These are phyloP conservation scores for Leishmania guyanensis DNA, from an alignment of 208 protist genomes.

Conservation along the genomic window DNA sequence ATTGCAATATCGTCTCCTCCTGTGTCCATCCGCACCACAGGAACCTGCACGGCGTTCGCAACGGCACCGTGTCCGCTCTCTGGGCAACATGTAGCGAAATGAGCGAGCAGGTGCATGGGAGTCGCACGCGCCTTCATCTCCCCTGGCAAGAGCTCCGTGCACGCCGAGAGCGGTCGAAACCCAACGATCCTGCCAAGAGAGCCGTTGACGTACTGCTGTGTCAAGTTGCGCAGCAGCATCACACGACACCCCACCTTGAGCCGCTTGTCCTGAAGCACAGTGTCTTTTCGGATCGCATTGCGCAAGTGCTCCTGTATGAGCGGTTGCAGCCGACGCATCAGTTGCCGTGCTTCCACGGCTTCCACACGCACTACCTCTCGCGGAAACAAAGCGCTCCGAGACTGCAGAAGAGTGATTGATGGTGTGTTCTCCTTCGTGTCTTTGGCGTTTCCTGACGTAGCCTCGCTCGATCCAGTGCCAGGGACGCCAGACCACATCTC, in stretches of 20 bases:
- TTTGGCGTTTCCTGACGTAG: neutral
- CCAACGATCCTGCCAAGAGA: constrained; percentile 71
- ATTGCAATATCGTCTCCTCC: constrained; percentile 67
- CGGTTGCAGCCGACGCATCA: constrained; percentile 30
- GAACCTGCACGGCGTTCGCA: constrained; percentile 31
- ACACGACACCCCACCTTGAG: constrained; percentile 88
- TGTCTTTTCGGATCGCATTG: constrained; percentile 43
- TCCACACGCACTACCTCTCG: constrained; percentile 24
- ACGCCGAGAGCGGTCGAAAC: constrained; percentile 42
- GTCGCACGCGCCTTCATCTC: constrained; percentile 28
- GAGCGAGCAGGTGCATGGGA: neutral
- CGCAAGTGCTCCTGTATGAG: constrained; percentile 37
- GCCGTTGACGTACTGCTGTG: constrained; percentile 68
- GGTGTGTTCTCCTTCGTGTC: too few species aligned
- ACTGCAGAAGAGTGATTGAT: neutral
- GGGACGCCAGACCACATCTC: neutral
- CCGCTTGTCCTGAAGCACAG: constrained; percentile 64
- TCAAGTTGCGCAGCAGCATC: constrained; percentile 87
- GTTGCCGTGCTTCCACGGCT: constrained; percentile 19
- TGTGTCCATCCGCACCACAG: constrained; percentile 79
- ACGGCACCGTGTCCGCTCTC: neutral
- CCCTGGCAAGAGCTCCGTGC: constrained; percentile 46
- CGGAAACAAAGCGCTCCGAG: constrained; percentile 8
- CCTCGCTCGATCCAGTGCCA: neutral
- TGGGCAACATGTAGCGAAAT: neutral